These are phyloP conservation scores for Salix koriyanagi DNA, from an alignment of 345 rosid genomes.

Conservation along the genomic window DNA sequence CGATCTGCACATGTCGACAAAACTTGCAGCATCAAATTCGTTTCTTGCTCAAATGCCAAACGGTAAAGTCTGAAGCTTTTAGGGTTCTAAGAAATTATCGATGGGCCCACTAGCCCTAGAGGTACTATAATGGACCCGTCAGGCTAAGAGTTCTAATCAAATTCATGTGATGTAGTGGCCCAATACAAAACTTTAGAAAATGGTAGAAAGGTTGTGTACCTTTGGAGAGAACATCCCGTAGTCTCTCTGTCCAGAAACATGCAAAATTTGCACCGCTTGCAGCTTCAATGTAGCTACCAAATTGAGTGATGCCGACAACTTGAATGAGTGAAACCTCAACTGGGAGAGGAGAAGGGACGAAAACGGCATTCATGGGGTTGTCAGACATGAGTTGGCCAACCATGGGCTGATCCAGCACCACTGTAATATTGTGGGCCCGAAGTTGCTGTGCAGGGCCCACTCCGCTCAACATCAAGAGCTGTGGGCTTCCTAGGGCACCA, in stretches of 20 bases:
- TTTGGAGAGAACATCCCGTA: constrained; percentile 36
- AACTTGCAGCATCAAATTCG: neutral
- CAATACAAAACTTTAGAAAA: neutral
- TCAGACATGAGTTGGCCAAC: constrained; percentile 30
- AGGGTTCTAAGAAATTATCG: neutral
- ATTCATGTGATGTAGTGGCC: neutral
- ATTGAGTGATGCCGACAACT: constrained; percentile 21
- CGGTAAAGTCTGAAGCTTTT: neutral
- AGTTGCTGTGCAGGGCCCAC: constrained; percentile 23
- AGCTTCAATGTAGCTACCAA: constrained; percentile 26
- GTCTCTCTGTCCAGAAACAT: constrained; percentile 1
- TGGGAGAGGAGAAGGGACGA: constrained; percentile 17
- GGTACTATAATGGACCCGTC: neutral
- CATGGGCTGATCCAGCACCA: constrained; percentile 17
- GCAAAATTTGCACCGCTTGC: constrained; percentile 21
- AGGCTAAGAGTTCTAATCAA: neutral
- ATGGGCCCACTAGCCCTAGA: neutral
- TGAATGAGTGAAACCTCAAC: constrained; percentile 25
- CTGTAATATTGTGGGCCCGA: constrained; percentile 7
- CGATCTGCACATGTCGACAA: constrained; percentile 17
- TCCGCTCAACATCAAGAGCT: constrained; percentile 28
- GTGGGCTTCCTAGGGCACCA: constrained; percentile 30
- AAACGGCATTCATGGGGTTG: constrained; percentile 28
- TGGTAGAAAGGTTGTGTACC: constrained; percentile 3
- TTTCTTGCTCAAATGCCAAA: neutral